Base-by-base conservation (phyloP, 805 yeast species). In the Yarrowia alimentaria region DNA sequence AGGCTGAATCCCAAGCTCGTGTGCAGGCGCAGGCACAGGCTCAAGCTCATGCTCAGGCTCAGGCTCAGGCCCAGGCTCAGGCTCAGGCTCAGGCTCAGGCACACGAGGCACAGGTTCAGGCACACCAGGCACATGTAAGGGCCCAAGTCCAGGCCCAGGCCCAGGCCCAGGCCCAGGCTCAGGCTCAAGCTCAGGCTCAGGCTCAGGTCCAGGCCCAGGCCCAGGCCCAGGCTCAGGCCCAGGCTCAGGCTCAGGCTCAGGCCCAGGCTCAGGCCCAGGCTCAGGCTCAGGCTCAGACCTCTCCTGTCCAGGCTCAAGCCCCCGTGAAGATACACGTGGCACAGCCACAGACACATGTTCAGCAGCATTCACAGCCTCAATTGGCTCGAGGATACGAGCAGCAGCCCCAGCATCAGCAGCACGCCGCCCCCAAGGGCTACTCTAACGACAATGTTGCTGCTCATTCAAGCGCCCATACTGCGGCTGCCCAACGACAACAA, bases 271-370 rank as follows among this genome's bases (percentile, higher is more conserved):
- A 54, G 54, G 52, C 51, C 14, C 57, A 48, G 53, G 45, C 48
- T 10, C 56, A 53, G 52, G 53, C 25, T 4, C 43, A 24, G 30
- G 22, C n/a, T 3, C 43, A 37, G 14, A 25, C 52, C 19, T 29
- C 57, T 25, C 16, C 53, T 21, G 17, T 57, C 33, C 12, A 57
- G 55, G 33, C 62, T 53, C 50, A 53, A 50, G 45, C 54, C 35
- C 45, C 57, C 43, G 43, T 50, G 42, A 54, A 51, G 48, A 57
- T 47, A 25, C 56, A 53, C 26, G 53, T 34, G 48, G 53, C 49
- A n/a, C n/a, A n/a, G 29, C 54, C 33, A 25, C 57, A 49, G 19
- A 56, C 19, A 1, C 58, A 47, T 34, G 55, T 25, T 4, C 52
- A 43, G 18, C 48, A 25, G 18, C 40, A 20, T 9, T 35, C 19